Evolutionary conservation across 2,329 filamentous ascomycete genomes (phyloP), one percentile per base, ranked within the genome.

Genomic region (Bipolaris gigantea): DNA sequence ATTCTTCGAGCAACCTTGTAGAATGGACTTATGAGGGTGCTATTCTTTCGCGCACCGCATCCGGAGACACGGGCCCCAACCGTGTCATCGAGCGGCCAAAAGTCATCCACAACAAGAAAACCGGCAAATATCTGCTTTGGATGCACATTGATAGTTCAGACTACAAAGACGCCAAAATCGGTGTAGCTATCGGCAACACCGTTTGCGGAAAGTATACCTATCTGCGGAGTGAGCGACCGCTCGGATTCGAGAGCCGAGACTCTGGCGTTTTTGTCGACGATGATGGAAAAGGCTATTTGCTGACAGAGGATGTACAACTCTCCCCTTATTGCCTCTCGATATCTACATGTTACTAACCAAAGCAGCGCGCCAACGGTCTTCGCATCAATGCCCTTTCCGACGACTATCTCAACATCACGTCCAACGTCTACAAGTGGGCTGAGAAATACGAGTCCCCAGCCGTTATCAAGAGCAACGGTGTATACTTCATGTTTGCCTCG

Each of bases 21-120:
- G 79, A 86, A 59, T 89, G 87, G 87, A 82, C 75, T 0, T 85
- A 83, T 53, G 82, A 81, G 32, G 82, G 83, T 11, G 81, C 84
- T 0, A 75, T 89, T 0, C 75, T 89, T 2, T 82, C 82, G 0
- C 78, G 77, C 0, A 80, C 81, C 4, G 57, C 70, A 2, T 79
- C 76, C 1, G 83, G 77, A 0, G 85, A 88, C 55, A 76, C 88
- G 0, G 86, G 85, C 0, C 84, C 84, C 0, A 79, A 79, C 56
- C 80, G 85, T 2, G 79, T 89, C 10, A 82, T 89, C 2, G 86
- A 89, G 70, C 75, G 87, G 18, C 87, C 87, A 2, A 89, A 89
- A 72, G 81, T 89, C 4, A 80, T 89, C 5, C 88, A 83, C 74
- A 89, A 89, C 59, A 81, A 84, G 13, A 73, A 75, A n/a, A 88